Base-by-base conservation (phyloP, 2,329 filamentous ascomycete species). In the Pyrenophora seminiperda region DNA sequence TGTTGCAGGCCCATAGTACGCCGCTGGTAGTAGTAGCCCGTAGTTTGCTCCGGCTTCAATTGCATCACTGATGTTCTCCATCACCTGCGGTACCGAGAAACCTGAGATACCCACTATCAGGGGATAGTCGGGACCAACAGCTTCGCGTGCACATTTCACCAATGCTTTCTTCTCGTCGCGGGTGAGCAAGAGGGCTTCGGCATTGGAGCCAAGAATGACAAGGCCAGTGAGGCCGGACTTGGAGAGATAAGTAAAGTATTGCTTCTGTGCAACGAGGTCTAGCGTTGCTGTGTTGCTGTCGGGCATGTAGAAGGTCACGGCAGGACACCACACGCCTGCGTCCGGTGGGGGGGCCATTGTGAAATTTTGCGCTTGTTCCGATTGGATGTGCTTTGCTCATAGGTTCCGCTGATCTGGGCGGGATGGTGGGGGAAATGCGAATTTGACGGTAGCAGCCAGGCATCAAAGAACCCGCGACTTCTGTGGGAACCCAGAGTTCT, bases 161-260 rank as follows among this genome's bases (percentile, higher is more conserved):
- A 79, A 61, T 2, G 68, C 58, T 7, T 63, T 64, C 14, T 75
- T 74, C 52, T 79, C 77, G 37, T 72, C 68, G 43, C 73, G 69
- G 0, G 75, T 78, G 24, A 79, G 73, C 17, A 77, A 66, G 39
- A 77, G 75, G 13, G 77, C 75, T 62, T 79, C 77, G 5, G 75
- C 76, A 44, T 78, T 79, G 39, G 76, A 77, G 15, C 77, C 77
- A 11, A 78, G 72, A 19, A 79, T 70, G 4, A 79, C 75, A 11
- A 79, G 72, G 11, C 77, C 77, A 3, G 72, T 71, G 3, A 79
- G 70, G 4, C 72, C 72, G 27, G 76, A 72, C 15, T 66, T 62
- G 13, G 74, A 72, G 44, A 79, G 72, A 58, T 78, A 78, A 5
- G 56, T 54, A 63, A 74, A 78, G 70, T 77, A 78, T 56, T 75